Evolutionary conservation across 805 yeast genomes (phyloP).

Genomic region (Metschnikowia sp.): DNA sequence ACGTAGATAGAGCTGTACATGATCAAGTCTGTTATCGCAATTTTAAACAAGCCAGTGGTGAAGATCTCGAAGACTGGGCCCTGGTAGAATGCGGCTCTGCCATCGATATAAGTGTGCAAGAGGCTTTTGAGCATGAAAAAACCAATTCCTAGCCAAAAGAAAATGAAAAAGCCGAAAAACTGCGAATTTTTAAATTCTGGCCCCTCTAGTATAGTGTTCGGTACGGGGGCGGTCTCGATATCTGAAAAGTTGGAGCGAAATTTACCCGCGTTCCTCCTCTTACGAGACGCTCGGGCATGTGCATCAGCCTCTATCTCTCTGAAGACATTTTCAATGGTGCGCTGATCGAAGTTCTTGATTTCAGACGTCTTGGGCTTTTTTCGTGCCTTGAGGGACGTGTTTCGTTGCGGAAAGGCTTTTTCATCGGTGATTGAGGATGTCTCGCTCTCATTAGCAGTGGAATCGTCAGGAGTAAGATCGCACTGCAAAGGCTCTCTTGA

Average conservation of each 20-base stretch:
- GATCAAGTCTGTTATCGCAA: constrained; percentile 68
- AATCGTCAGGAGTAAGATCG: constrained; percentile 7
- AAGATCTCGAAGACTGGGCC: constrained; percentile 58
- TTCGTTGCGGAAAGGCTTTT: background rate
- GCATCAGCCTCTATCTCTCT: constrained; percentile 9
- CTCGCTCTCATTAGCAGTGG: constrained; percentile 7
- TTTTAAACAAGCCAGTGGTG: constrained; percentile 55
- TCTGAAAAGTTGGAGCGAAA: constrained; percentile 31
- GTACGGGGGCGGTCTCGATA: constrained; percentile 6
- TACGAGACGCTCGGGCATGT: constrained; percentile 8
- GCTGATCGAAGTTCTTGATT: constrained; percentile 3
- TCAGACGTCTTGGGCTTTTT: background rate
- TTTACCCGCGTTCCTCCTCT: constrained; percentile 19
- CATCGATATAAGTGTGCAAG: constrained; percentile 48
- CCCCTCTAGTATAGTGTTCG: constrained; percentile 54
- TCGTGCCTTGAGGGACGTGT: constrained; percentile 1
- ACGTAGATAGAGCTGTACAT: constrained; percentile 73
- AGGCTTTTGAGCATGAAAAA: constrained; percentile 51
- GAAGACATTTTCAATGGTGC: constrained; percentile 10
- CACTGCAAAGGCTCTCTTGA: constrained; percentile 10
- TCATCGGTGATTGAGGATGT: constrained; percentile 1
- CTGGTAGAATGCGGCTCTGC: constrained; percentile 42
- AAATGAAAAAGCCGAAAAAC: constrained; percentile 78
- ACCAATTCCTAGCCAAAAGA: constrained; percentile 70
- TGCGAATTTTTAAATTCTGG: constrained; percentile 40